Evolutionary conservation across 2,329 filamentous ascomycete genomes (phyloP).

Genomic region (Alternaria novae-zelandiae): DNA sequence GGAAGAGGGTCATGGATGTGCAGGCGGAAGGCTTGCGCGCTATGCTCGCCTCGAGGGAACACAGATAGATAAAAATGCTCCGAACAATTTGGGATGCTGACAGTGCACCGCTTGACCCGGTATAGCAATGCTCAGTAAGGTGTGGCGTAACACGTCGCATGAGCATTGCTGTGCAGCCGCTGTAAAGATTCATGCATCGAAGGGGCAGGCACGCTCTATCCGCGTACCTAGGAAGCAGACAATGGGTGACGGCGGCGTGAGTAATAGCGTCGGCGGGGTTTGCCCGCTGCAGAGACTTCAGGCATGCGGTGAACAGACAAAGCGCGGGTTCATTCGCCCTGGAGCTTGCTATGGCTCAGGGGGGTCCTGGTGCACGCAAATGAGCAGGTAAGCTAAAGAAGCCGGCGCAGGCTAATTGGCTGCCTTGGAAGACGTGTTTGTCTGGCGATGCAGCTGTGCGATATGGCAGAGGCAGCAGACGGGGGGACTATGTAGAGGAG

Average conservation of each 20-base stretch:
- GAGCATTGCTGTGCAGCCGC: neutral
- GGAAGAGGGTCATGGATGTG: constrained; percentile 27
- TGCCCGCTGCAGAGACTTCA: constrained; percentile 28
- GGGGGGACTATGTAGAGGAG: neutral
- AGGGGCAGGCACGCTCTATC: neutral
- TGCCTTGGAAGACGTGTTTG: neutral
- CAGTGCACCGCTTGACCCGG: neutral
- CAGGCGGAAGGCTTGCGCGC: constrained; percentile 29
- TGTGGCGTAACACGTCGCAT: neutral
- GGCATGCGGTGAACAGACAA: constrained; percentile 17
- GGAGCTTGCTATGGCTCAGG: constrained; percentile 8
- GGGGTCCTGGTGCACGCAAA: constrained; percentile 35
- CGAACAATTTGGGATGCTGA: constrained; percentile 8
- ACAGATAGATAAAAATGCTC: constrained; percentile 19
- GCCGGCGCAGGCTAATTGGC: constrained; percentile 7
- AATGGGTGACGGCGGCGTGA: constrained; percentile 6
- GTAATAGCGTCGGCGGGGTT: constrained; percentile 25
- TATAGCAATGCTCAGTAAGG: neutral
- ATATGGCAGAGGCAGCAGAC: neutral
- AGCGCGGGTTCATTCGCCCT: constrained; percentile 5
- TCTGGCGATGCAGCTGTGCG: constrained; percentile 6
- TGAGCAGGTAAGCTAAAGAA: constrained; percentile 28
- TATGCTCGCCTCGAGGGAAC: constrained; percentile 9
- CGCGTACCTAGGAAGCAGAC: neutral
- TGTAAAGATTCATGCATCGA: neutral